Evolutionary conservation across 202 grass and related monocot species (phyloP), one percentile per base, ranked within the genome.

Genomic region (Setaria italica): DNA sequence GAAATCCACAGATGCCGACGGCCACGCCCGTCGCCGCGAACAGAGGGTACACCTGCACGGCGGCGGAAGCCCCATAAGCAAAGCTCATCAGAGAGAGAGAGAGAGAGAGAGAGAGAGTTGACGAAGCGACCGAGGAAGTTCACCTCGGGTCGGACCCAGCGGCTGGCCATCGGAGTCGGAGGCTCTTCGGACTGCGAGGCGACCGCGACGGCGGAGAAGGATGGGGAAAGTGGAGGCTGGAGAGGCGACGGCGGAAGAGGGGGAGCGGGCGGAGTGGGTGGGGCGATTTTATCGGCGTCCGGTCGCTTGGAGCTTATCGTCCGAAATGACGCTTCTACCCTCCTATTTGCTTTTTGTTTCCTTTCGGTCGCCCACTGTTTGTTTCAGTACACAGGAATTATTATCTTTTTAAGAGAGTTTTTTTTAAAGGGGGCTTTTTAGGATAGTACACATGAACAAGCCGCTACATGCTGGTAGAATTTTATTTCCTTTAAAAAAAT

Each of bases 21-120:
- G 94, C 90, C 15, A 89, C 90, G 39, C 92, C 92, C 69, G 57
- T 87, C 79, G 93, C 93, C 70, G 93, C 93, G 85, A 95, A 95
- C 69, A 95, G 90, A 56, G 93, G 93, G 82, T 95, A 95, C 67
- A 95, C 90, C 93, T 95, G 73, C 79, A n/a, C 30, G 10, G 39
- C 15, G 48, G 19, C 37, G 2, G 2, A 37, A 0, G 6, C 2
- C 15, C 25, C 16, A 53, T 75, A 17, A 86, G 69, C 42, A 43
- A 43, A 43, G 4, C 4, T 5, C 42, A 7, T 3, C 34, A 29
- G 5, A 67, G 0, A 25, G 25, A 64, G 7, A 8, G 21, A 57
- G 63, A 25, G 69, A 37, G 37, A 32, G 53, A 43, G 12, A 10
- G 77, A 58, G 45, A 0, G 53, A 21, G 45, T 4, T 25, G 48